phyloP scores from a whole-genome alignment of 306 rosid species.

The Casuarina cunninghamiana region DNA sequence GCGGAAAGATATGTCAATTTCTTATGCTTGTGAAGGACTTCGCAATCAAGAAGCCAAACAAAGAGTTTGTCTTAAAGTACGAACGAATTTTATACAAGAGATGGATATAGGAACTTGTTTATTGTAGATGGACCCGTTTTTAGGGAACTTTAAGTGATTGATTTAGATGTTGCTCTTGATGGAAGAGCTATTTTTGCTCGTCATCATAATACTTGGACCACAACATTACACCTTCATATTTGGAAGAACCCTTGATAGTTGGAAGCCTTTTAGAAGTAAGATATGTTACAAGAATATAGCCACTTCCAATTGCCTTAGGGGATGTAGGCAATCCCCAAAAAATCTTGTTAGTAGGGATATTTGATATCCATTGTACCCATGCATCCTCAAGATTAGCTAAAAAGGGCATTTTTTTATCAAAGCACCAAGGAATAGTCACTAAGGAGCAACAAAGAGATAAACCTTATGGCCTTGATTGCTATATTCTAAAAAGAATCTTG shows the following conservation, averaged over 20 bases:
- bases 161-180: slow-evolving; percentile 30
- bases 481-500: slow-evolving; percentile 40
- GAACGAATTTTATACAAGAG: too few species aligned
- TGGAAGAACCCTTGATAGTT: slow-evolving; percentile 42
- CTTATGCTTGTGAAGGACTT: too few species aligned
- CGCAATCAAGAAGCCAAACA: too few species aligned
- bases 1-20: too few species aligned
- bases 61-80: too few species aligned
- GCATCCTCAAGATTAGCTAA: slow-evolving; percentile 35
- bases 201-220: slow-evolving; percentile 75
- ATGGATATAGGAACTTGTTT: too few species aligned
- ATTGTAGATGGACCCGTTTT: too few species aligned
- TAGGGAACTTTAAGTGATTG: too few species aligned
- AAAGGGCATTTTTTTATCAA: slow-evolving; percentile 49
- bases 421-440: slow-evolving; percentile 63
- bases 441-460: slow-evolving; percentile 53
- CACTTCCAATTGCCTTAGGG: slow-evolving; percentile 54
- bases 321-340: slow-evolving; percentile 58
- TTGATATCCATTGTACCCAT: slow-evolving; percentile 52
- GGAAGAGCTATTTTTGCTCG: slow-evolving; percentile 51
- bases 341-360: slow-evolving; percentile 40
- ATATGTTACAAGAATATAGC: slow-evolving; percentile 41
- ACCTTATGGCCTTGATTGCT: slow-evolving; percentile 45
- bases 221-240: slow-evolving; percentile 71
- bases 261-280: slow-evolving; percentile 50